These are phyloP conservation scores for Aspergillus puulaauensis DNA, from an alignment of 2,329 filamentous ascomycete species.

Conservation along the genomic window DNA sequence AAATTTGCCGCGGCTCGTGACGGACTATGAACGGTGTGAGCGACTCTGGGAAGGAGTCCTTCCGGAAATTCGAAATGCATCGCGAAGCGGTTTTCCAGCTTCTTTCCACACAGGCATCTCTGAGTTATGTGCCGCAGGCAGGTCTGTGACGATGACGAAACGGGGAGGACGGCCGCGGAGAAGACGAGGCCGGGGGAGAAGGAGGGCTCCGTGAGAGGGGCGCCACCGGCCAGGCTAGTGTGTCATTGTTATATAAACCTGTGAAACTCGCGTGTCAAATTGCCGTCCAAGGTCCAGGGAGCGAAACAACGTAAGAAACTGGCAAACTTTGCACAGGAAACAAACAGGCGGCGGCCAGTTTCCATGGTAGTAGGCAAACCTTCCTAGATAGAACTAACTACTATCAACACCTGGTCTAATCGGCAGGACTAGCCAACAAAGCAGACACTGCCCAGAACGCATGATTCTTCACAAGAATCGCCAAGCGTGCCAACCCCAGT, in stretches of 20 bases:
- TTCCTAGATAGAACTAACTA: no score
- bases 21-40: not conserved
- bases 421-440: not conserved
- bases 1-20: not conserved
- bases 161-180: not conserved
- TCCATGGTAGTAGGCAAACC: no score
- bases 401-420: no score
- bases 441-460: not conserved
- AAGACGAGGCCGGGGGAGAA: not conserved
- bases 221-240: not conserved
- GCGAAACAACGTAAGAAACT: not conserved
- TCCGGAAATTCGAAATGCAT: not conserved
- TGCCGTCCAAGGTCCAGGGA: not conserved
- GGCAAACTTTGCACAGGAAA: no score
- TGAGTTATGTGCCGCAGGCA: not conserved
- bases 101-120: not conserved
- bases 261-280: not conserved
- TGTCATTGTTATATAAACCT: not conserved
- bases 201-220: not conserved
- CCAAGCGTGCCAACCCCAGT: not conserved
- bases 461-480: constrained; percentile 2
- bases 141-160: not conserved
- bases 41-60: not conserved
- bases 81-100: not conserved
- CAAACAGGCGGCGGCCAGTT: not conserved